Evolutionary conservation across 106 monocot genomes (phyloP).

Genomic region (Dendrobium huoshanense): DNA sequence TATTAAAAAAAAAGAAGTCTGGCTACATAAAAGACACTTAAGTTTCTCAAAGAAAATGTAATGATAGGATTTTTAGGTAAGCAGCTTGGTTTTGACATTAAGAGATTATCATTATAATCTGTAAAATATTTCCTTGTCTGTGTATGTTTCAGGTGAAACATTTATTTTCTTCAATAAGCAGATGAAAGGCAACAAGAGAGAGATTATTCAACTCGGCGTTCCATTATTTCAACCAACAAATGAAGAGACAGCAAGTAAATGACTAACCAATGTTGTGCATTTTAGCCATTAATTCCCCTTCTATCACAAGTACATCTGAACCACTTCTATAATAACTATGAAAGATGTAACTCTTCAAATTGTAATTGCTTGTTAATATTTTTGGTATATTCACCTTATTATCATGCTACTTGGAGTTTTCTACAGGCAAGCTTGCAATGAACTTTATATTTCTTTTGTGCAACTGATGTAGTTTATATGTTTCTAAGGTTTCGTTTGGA

Average conservation of each 20-base stretch:
- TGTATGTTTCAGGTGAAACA: constrained; percentile 57
- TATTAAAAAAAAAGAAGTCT: no score
- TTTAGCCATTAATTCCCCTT: not conserved
- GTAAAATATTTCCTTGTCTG: not conserved
- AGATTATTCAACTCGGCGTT: constrained; percentile 90
- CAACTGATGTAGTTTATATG: no score
- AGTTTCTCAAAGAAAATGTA: no score
- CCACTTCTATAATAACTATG: not conserved
- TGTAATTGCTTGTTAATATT: no score
- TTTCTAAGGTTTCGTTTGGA: no score
- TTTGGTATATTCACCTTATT: no score
- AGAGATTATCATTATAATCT: constrained; percentile 2
- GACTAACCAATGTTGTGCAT: not conserved
- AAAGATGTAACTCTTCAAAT: not conserved
- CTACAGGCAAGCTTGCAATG: no score
- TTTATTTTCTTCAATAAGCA: constrained; percentile 96
- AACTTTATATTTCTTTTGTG: no score
- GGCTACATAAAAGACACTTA: no score
- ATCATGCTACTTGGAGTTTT: no score
- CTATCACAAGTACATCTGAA: not conserved
- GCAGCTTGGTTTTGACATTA: no score
- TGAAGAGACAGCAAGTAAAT: constrained; percentile 57
- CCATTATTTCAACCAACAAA: constrained; percentile 86
- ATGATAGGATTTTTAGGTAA: no score
- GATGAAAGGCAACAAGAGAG: constrained; percentile 90